Percentiles rank a stretch among this genome's conserved stretches.
Evolutionary conservation across 306 rosid species (phyloP).

Genomic region (Sindora glabra): DNA sequence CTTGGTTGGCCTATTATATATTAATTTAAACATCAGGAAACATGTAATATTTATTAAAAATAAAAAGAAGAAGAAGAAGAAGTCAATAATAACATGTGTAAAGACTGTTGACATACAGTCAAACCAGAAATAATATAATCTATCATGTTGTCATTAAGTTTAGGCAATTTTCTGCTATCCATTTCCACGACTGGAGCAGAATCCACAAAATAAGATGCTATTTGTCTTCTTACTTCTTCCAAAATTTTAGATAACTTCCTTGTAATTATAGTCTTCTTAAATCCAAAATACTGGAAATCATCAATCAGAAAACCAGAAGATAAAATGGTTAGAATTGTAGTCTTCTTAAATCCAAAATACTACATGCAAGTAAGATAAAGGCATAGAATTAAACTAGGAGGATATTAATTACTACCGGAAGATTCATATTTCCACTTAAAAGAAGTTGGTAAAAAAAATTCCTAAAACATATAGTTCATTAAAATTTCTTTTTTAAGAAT

Average conservation of each 20-base stretch:
- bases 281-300: slow-evolving; percentile 85
- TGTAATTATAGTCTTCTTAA: slow-evolving; percentile 94
- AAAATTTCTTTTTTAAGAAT: too few species aligned
- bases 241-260: slow-evolving; percentile 91
- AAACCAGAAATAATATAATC: slow-evolving; percentile 63
- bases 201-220: slow-evolving; percentile 68
- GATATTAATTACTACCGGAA: neutral
- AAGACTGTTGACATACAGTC: slow-evolving; percentile 44
- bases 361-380: neutral
- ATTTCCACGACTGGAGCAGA: slow-evolving; percentile 77
- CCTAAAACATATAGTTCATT: too few species aligned
- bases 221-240: slow-evolving; percentile 82
- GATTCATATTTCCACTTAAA: neutral
- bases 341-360: neutral
- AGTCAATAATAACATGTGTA: neutral
- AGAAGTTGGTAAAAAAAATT: too few species aligned
- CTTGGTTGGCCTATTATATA: too few species aligned
- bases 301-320: slow-evolving; percentile 18
- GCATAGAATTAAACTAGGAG: neutral
- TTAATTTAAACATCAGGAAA: too few species aligned
- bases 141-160: slow-evolving; percentile 69
- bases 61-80: too few species aligned
- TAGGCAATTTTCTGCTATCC: slow-evolving; percentile 71
- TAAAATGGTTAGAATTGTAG: slow-evolving; percentile 2
- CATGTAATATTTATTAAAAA: neutral